phyloP scores from a whole-genome alignment of 257 asterid genomes.

The Solanum rostratum region DNA sequence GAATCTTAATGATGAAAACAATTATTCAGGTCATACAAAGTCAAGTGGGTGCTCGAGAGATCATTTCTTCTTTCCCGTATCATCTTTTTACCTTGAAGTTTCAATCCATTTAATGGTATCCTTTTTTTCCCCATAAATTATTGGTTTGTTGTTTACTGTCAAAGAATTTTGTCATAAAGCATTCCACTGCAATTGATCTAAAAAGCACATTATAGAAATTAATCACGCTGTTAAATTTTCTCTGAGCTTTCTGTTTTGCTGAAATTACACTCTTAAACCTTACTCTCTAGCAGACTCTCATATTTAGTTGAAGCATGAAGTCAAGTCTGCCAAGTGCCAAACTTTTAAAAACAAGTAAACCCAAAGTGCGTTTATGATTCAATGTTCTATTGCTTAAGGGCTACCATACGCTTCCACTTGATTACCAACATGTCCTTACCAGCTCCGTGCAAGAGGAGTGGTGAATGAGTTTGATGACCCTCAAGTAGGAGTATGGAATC shows the following conservation, averaged over 20 bases:
- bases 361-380: not conserved
- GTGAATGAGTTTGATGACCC: not conserved
- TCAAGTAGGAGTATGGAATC: not conserved
- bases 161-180: not conserved
- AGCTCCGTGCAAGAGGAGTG: not conserved
- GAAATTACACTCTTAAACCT: not conserved
- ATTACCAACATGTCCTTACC: not conserved
- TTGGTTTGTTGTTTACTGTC: not conserved
- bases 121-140: not conserved
- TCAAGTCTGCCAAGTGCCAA: not conserved
- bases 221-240: not conserved
- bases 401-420: not conserved
- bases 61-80: not conserved
- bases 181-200: not conserved
- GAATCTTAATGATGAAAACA: not conserved
- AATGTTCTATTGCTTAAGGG: not conserved
- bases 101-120: not conserved
- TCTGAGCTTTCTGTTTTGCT: not conserved
- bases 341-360: not conserved
- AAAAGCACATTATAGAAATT: not conserved
- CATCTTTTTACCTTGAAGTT: not conserved
- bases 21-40: not conserved
- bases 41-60: not conserved
- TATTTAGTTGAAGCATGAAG: not conserved
- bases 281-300: not conserved